These are phyloP conservation scores for Schoenoplectus tabernaemontani DNA, from an alignment of 202 grass and related monocot species.

Conservation along the genomic window DNA sequence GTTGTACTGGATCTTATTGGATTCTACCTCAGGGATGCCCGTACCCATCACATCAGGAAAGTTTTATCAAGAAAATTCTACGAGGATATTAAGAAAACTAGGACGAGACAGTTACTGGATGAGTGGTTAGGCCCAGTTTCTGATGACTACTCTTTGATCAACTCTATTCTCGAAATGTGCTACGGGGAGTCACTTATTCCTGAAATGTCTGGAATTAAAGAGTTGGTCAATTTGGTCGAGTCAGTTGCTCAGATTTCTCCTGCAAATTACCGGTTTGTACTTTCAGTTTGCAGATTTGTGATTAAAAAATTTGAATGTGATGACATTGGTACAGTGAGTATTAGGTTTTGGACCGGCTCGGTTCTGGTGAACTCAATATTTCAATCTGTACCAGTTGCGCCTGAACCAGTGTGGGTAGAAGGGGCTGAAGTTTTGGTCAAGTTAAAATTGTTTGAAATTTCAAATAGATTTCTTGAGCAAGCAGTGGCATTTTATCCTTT, in stretches of 20 bases:
- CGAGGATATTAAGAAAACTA: conserved; percentile 64
- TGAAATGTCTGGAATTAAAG: conserved; percentile 38
- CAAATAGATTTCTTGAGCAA: conserved; percentile 74
- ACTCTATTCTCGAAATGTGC: conserved; percentile 71
- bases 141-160: conserved; percentile 49
- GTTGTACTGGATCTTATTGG: conserved; percentile 43
- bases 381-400: conserved; percentile 54
- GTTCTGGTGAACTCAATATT: conserved; percentile 74
- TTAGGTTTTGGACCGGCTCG: conserved; percentile 61
- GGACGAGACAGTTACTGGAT: conserved; percentile 63
- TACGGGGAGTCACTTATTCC: conserved; percentile 57
- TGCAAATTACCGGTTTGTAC: conserved; percentile 68
- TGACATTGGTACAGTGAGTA: conserved; percentile 37
- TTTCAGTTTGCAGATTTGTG: conserved; percentile 53
- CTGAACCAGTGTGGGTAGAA: conserved; percentile 75
- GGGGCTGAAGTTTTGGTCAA: conserved; percentile 55
- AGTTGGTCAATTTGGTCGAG: conserved; percentile 78
- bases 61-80: conserved; percentile 67
- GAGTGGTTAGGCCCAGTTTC: conserved; percentile 62
- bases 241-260: conserved; percentile 60
- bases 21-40: conserved; percentile 49
- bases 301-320: conserved; percentile 25
- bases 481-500: conserved; percentile 82
- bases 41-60: conserved; percentile 30
- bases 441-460: conserved; percentile 30